Evolutionary conservation across 1,284 basidiomycete genomes (phyloP).

Genomic region (Dichomitus squalens): DNA sequence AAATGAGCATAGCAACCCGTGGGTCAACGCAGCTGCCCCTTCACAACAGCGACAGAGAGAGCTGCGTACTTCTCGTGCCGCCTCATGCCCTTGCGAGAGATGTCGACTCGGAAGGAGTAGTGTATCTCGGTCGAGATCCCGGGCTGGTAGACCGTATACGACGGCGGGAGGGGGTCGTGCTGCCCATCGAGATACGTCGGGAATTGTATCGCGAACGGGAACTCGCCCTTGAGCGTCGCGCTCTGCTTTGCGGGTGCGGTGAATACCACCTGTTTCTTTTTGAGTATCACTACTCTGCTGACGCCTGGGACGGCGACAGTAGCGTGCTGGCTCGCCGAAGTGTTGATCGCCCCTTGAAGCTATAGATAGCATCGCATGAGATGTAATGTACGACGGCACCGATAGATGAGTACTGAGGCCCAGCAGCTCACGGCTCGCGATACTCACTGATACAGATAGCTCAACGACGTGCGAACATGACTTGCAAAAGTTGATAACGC

Average conservation of each 20-base stretch:
- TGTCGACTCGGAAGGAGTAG: conserved; percentile 43
- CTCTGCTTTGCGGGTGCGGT: conserved; percentile 24
- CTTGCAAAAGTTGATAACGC: conserved; percentile 39
- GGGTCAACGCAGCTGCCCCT: conserved; percentile 4
- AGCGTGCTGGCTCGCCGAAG: conserved; percentile 34
- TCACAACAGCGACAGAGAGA: neutral
- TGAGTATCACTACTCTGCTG: conserved; percentile 29
- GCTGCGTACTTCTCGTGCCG: conserved; percentile 45
- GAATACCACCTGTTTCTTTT: conserved; percentile 36
- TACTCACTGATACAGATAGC: conserved; percentile 40
- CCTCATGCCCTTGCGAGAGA: conserved; percentile 43
- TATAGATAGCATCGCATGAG: conserved; percentile 19
- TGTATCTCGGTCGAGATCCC: conserved; percentile 41
- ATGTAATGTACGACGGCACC: neutral
- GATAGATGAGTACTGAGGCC: neutral
- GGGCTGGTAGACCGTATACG: conserved; percentile 39
- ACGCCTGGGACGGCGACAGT: conserved; percentile 29
- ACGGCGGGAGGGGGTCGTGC: conserved; percentile 40
- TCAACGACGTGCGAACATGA: conserved; percentile 38
- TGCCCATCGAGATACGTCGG: conserved; percentile 36
- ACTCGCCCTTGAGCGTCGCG: conserved; percentile 33
- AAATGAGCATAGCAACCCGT: neutral
- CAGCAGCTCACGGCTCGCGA: neutral
- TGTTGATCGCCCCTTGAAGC: conserved; percentile 43
- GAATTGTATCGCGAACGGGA: conserved; percentile 43